Base-by-base conservation (phyloP, 23 red algal species). In the Agarophyton chilense region DNA sequence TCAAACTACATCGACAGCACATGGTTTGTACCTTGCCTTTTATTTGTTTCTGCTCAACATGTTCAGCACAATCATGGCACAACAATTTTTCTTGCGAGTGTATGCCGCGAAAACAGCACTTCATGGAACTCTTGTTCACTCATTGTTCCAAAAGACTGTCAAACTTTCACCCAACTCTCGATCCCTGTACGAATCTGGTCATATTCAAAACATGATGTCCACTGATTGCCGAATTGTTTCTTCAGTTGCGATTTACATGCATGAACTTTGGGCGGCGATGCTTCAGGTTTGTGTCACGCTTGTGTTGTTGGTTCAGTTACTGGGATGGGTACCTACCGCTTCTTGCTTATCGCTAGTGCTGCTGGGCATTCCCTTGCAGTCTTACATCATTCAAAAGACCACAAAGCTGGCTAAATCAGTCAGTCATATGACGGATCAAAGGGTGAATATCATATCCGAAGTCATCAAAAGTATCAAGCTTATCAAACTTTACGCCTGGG, bases 401-500 rank as follows among this genome's bases (percentile, higher is more conserved):
- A 44, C 64, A 2, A 38, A 22, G 14, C 58, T 78, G 36, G 42
- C 88, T 10, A 78, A 83, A 0, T 42, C 8, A 44, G 57, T 86
- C 2, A 70, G 52, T 11, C 50, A 22, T 13, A 24, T 39, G 24
- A 63, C 81, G 8, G 81, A 96, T 61, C 21, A 39, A 49, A 52
- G 94, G 18, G 94, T 96, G 9, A 44, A 92, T 24, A 12, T 70
- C 35, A 64, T 96, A 25, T 84, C 43, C 21, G 94, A 96, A 72
- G 73, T 83, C 40, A 49, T 96, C 49, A 62, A 55, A 21, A 88
- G 80, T 22, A 93, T 98, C 63, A 89, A 86, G 52, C 57, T 89
- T 50, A 58, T 98, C 74, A 98, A 98, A 67, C 78, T 98, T 4
- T 98, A 87, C 51, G 96, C 96, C 12, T 98, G 96, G 92, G 96